Evolutionary conservation across 805 yeast species (phyloP), one percentile per base, ranked within the genome.

Genomic region (Candida golubevii): DNA sequence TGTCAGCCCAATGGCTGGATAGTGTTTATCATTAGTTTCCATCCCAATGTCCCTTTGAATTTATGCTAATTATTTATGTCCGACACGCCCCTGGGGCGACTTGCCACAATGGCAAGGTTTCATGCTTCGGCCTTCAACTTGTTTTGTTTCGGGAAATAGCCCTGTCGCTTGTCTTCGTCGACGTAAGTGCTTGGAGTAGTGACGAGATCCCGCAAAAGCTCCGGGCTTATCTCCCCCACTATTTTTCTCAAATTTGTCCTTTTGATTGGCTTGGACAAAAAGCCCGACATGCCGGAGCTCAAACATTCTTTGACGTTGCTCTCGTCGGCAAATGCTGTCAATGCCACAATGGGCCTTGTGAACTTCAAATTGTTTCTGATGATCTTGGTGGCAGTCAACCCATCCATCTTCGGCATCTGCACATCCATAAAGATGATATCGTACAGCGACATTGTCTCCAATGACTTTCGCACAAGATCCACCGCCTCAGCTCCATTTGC

Each of bases 401-500:
- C 99, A 61, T 91, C 97, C 53, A 89, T 74, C 56, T 80, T 83
- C 5, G 98, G 98, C 98, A 90, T 91, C 65, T 91, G 97, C 41
- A 91, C 95, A 63, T 91, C 99, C 99, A 91, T 91, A 59, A 91
- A 87, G 1, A 93, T 79, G 42, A 91, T 65, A 60, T 88, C 91
- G 60, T 74, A 88, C 12, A 61, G 56, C 8, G 68, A 68, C 12
- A 63, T 63, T 2, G 62, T 56, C 2, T 63, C 72, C 26, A 67
- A 55, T 1, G 82, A 67, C 30, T 72, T 73, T 48, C 77, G 72
- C 2, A 88, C 82, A 39, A 75, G 67, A 9, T 80, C 82, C 33
- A 90, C 79, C 0, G 97, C 97, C 49, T 90, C 97, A 31, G 79
- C 79, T 14, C 99, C 99, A 64, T 93, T 96, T 51, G 85, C 80